phyloP scores from a whole-genome alignment of 768 basidiomycete species.

The Suillus cothurnatus region DNA sequence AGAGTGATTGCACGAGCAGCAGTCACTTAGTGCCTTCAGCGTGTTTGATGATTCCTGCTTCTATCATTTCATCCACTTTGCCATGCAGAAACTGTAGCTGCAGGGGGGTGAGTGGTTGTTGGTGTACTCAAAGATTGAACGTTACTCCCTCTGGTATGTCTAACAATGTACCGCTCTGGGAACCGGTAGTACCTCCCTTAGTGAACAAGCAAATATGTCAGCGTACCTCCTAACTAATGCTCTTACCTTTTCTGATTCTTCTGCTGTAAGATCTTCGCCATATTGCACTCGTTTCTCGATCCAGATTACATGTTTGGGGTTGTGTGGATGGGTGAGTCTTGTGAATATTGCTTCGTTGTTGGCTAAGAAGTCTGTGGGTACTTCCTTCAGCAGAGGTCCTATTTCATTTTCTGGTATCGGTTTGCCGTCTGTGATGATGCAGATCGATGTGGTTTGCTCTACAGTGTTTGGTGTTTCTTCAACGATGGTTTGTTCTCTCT shows the following conservation, averaged over 20 bases:
- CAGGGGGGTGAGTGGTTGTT: conserved; percentile 2
- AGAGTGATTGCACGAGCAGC: too few species aligned
- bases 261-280: conserved; percentile 31
- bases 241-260: conserved; percentile 24
- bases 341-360: conserved; percentile 19
- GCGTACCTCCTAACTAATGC: conserved; percentile 33
- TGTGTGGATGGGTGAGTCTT: neutral
- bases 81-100: conserved; percentile 3
- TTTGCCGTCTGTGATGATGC: too few species aligned
- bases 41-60: neutral
- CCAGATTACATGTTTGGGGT: conserved; percentile 19
- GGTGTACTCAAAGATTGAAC: neutral
- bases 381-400: neutral
- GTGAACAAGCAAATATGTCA: conserved; percentile 41
- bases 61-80: neutral
- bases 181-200: conserved; percentile 40
- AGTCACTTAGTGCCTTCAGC: too few species aligned
- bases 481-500: too few species aligned
- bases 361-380: neutral
- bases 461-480: too few species aligned
- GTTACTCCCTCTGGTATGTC: neutral
- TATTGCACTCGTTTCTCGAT: conserved; percentile 26
- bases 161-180: neutral
- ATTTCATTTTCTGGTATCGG: neutral
- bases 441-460: too few species aligned